Evolutionary conservation across 768 basidiomycete species (phyloP).

Genomic region (Tricholomella constricta): DNA sequence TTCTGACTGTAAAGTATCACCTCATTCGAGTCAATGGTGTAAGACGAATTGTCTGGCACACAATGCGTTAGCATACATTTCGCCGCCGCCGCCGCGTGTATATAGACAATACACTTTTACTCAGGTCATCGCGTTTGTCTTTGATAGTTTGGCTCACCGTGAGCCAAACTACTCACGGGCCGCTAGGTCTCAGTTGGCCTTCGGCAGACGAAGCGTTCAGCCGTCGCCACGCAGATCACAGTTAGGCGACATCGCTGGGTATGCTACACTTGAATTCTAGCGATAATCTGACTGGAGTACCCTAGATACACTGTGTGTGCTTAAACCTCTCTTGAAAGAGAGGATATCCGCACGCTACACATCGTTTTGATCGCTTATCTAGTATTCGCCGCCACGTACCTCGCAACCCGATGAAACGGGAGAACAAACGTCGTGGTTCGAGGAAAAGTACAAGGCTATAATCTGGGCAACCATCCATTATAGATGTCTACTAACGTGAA

Average conservation of each 20-base stretch:
- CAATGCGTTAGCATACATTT: constrained; percentile 63
- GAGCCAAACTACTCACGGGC: too few relatives aligned
- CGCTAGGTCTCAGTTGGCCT: constrained; percentile 46
- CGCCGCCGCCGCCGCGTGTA: constrained; percentile 57
- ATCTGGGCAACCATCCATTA: constrained; percentile 41
- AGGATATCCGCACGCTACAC: constrained; percentile 58
- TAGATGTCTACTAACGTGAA: constrained; percentile 34
- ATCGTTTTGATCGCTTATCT: constrained; percentile 63
- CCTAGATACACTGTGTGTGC: constrained; percentile 45
- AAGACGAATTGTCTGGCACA: too few relatives aligned
- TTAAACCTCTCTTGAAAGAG: constrained; percentile 47
- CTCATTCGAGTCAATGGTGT: too few relatives aligned
- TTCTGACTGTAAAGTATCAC: too few relatives aligned
- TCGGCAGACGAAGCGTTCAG: constrained; percentile 65
- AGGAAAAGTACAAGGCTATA: constrained; percentile 25
- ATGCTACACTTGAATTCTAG: constrained; percentile 6
- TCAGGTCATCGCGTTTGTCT: constrained; percentile 40
- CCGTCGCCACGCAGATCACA: constrained; percentile 66
- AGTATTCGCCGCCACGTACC: constrained; percentile 45
- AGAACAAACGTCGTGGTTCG: constrained; percentile 47
- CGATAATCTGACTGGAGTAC: not conserved
- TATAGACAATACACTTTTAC: constrained; percentile 55
- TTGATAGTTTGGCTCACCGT: too few relatives aligned
- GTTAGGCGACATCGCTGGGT: constrained; percentile 59
- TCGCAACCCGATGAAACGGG: constrained; percentile 51